Percentiles rank a stretch among this genome's conserved stretches.
These are phyloP conservation scores for Arxiozyma slooffiae DNA, from an alignment of 1,139 yeast species.

Conservation along the genomic window DNA sequence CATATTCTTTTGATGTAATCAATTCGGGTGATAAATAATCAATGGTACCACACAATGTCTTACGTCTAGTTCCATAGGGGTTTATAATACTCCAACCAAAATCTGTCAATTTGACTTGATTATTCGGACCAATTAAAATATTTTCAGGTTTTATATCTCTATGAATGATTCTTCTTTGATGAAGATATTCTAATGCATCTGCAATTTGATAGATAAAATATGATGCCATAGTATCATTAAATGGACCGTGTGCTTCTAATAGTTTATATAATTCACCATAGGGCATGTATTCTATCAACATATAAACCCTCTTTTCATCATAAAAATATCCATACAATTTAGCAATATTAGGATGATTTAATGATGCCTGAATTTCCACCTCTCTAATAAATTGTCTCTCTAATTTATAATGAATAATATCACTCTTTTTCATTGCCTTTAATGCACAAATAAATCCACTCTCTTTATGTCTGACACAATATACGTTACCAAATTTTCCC, in stretches of 20 bases:
- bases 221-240: constrained; percentile 65
- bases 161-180: constrained; percentile 71
- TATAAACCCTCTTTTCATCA: constrained; percentile 68
- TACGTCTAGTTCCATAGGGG: constrained; percentile 43
- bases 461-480: constrained; percentile 68
- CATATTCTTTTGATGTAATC: constrained; percentile 78
- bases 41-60: constrained; percentile 88
- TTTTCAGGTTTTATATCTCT: constrained; percentile 92
- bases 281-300: constrained; percentile 75
- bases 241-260: constrained; percentile 53
- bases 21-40: constrained; percentile 95
- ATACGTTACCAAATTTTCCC: constrained; percentile 89
- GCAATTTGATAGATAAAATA: constrained; percentile 78
- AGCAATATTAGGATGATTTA: constrained; percentile 71
- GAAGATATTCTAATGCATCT: constrained; percentile 65
- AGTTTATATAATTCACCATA: constrained; percentile 80
- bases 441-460: constrained; percentile 81
- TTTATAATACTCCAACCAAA: constrained; percentile 92
- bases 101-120: constrained; percentile 73
- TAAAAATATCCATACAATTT: constrained; percentile 77
- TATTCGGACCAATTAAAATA: constrained; percentile 63
- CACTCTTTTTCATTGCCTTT: constrained; percentile 81
- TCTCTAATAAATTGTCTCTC: constrained; percentile 85
- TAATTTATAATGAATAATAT: constrained; percentile 63
- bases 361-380: constrained; percentile 75